Conservation (phyloP, 2,329 filamentous ascomycete species). For the Aspergillus fischeri region DNA sequence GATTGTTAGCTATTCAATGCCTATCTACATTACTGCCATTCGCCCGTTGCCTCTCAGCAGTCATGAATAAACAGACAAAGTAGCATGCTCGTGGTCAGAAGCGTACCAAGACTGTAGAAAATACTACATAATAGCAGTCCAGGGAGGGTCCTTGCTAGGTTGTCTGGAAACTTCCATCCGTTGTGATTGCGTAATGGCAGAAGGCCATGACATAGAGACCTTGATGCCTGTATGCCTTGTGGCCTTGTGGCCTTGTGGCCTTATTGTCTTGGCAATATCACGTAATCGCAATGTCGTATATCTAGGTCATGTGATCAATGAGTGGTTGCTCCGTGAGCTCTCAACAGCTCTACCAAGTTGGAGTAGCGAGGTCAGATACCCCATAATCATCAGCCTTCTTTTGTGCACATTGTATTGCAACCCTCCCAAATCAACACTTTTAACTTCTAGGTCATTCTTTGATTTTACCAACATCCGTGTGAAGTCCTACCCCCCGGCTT, state of each 20-base stretch:
- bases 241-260: conserved; percentile 1
- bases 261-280: neutral
- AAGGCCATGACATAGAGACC: conserved; percentile 11
- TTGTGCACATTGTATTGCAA: conserved; percentile 3
- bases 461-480: neutral
- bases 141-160: too few relatives aligned
- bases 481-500: conserved; percentile 6
- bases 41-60: neutral
- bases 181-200: conserved; percentile 21
- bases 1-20: neutral
- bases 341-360: conserved; percentile 28
- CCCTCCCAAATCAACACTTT: neutral
- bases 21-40: neutral
- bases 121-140: too few relatives aligned
- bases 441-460: conserved; percentile 1
- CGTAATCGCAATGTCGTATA: conserved; percentile 14
- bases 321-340: conserved; percentile 16
- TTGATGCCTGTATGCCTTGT: conserved; percentile 5
- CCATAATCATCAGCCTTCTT: conserved; percentile 11
- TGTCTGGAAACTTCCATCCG: conserved; percentile 12
- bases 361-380: conserved; percentile 14
- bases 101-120: too few relatives aligned
- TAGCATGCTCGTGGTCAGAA: too few relatives aligned
- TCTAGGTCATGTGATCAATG: conserved; percentile 2
- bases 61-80: neutral